A percentile compares a stretch with the other conserved stretches of the same genome.
These are phyloP conservation scores for Polygonum maritimum DNA, from an alignment of 148 eudicot species.

Conservation along the genomic window DNA sequence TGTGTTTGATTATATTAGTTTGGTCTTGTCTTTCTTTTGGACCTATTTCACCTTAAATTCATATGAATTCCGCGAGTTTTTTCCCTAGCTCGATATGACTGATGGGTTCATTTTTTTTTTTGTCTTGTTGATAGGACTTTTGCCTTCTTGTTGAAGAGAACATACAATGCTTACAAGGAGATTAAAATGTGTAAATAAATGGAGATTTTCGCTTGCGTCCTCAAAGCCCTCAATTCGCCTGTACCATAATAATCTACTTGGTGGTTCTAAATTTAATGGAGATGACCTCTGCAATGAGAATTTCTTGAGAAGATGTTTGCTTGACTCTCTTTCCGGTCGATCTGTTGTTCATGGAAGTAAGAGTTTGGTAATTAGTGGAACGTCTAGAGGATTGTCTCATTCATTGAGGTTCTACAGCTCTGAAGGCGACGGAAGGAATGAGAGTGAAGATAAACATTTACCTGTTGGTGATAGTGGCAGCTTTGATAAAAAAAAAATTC, in stretches of 20 bases:
- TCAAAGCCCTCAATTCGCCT: constrained; percentile 31
- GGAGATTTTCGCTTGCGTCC: constrained; percentile 39
- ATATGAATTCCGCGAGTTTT: not conserved
- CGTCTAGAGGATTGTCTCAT: constrained; percentile 19
- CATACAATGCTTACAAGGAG: constrained; percentile 68
- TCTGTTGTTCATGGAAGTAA: constrained; percentile 13
- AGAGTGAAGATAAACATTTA: constrained; percentile 51
- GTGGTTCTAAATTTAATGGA: constrained; percentile 19
- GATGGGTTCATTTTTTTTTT: constrained; percentile 8
- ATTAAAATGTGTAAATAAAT: constrained; percentile 42
- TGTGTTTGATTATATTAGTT: not conserved
- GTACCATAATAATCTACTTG: constrained; percentile 17
- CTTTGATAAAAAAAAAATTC: constrained; percentile 30
- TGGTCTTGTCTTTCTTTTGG: not conserved
- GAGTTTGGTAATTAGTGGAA: constrained; percentile 22
- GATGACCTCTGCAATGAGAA: constrained; percentile 15
- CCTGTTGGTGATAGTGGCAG: constrained; percentile 36
- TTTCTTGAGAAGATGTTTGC: constrained; percentile 25
- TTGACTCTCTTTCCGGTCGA: constrained; percentile 21
- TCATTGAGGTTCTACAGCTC: constrained; percentile 54
- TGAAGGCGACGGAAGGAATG: constrained; percentile 81
- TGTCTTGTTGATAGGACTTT: constrained; percentile 20
- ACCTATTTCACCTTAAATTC: not conserved
- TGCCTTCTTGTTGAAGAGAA: constrained; percentile 5
- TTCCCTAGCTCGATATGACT: not conserved